Conservation (phyloP, 208 protist species). For the Blastocrithidia nonstop region DNA sequence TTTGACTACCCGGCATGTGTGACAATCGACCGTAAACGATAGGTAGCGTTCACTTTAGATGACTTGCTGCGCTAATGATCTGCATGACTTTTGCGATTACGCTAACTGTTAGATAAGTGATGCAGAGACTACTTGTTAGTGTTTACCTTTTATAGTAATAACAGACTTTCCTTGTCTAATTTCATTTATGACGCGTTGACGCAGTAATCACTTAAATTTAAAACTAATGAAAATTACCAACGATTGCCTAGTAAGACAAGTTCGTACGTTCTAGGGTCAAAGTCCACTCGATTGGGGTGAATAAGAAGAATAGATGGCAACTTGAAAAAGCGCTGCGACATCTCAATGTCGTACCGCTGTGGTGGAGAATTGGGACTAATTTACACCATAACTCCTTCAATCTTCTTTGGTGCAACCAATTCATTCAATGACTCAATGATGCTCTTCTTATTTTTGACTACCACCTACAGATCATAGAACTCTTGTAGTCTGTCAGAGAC, state of each 20-base stretch:
- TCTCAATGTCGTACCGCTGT: slow-evolving; percentile 52
- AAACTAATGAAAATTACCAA: slow-evolving; percentile 42
- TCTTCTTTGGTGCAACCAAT: slow-evolving; percentile 45
- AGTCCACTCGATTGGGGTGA: slow-evolving; percentile 80
- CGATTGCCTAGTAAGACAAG: slow-evolving; percentile 68
- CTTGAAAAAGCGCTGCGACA: slow-evolving; percentile 41
- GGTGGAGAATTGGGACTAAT: slow-evolving; percentile 17
- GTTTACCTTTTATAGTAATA: too few species aligned
- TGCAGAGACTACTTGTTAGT: too few species aligned
- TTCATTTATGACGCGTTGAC: slow-evolving; percentile 14
- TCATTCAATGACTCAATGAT: slow-evolving; percentile 65
- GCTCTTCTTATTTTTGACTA: slow-evolving; percentile 57
- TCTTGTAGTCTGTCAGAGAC: slow-evolving; percentile 44
- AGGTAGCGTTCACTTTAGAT: too few species aligned
- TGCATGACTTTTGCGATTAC: too few species aligned
- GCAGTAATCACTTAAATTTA: slow-evolving; percentile 50
- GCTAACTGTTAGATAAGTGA: too few species aligned
- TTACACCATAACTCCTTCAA: slow-evolving; percentile 77
- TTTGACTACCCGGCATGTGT: slow-evolving; percentile 62
- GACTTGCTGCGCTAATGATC: too few species aligned
- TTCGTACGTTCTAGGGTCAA: slow-evolving; percentile 58
- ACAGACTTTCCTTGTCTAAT: slow-evolving; percentile 40
- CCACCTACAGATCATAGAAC: slow-evolving; percentile 81
- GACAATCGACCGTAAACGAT: slow-evolving; percentile 70
- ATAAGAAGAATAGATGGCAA: slow-evolving; percentile 82